Conservation (phyloP, 2,329 filamentous ascomycete genomes). For the Ascochyta fabae region DNA sequence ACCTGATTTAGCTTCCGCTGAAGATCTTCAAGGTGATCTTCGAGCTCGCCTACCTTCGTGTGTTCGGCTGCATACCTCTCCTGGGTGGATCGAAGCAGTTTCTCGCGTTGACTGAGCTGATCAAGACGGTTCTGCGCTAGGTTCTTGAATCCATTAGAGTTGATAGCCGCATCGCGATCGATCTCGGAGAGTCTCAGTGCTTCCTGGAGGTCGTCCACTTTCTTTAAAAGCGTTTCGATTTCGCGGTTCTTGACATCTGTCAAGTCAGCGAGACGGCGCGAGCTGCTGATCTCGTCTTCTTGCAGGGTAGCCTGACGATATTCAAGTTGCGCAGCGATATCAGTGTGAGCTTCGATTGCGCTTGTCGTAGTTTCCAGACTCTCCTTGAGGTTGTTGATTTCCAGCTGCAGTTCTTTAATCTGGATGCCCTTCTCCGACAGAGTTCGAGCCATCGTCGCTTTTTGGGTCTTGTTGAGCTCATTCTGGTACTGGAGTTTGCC, state of each 20-base stretch:
- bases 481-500: conserved; percentile 27
- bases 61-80: conserved; percentile 20
- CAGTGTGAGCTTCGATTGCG: neutral
- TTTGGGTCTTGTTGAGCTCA: conserved; percentile 25
- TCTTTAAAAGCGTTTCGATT: neutral
- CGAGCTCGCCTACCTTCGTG: conserved; percentile 13
- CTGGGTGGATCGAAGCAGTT: conserved; percentile 16
- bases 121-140: conserved; percentile 15
- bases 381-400: conserved; percentile 13
- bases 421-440: conserved; percentile 24
- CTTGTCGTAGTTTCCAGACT: neutral
- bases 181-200: neutral
- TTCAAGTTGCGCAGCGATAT: conserved; percentile 11
- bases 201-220: neutral
- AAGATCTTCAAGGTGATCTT: conserved; percentile 20
- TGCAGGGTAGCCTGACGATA: conserved; percentile 11
- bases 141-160: conserved; percentile 1
- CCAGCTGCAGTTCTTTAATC: conserved; percentile 25
- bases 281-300: neutral
- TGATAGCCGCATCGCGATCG: conserved; percentile 10
- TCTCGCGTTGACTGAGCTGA: conserved; percentile 17
- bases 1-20: conserved; percentile 9
- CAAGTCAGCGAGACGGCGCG: neutral
- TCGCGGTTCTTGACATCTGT: neutral
- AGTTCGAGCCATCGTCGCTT: conserved; percentile 24